Base-by-base conservation (phyloP, 495 filamentous ascomycete genomes). In the Daldinia caldariorum region DNA sequence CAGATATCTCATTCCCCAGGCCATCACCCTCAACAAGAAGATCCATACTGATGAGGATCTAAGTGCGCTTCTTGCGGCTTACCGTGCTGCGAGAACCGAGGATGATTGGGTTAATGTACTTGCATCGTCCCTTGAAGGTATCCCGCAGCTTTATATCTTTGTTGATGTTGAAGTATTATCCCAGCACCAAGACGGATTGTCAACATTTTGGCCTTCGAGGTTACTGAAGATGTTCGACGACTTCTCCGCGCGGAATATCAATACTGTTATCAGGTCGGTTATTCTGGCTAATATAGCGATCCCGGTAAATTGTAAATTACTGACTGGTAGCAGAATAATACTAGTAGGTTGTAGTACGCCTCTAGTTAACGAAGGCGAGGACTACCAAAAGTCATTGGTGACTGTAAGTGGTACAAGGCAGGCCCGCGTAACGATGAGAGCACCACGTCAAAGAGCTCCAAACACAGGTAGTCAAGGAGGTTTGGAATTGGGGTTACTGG, bases 101-200 rank as follows among this genome's bases (percentile, higher is more conserved):
- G 57, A 59, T 13, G 38, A 67, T 5, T 67, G 58, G 58, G 16
- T 58, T 22, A 20, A 26, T 1, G 38, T 71, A 1, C 69, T 71
- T 4, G 63, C 57, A 1, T 67, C 63, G 12, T 57, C 53, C n/a
- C 69, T 71, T 9, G 32, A 67, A 62, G 58, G 58, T 26, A 62
- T 71, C 18, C 63, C 63, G 22, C 47, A 58, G 6, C 10, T 71
- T 4, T 71, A 71, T 14, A 67, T 71, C 41, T 53, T 67, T n/a
- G 34, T 71, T 41, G 69, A 67, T 53, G 10, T 63, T 0, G 51
- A 71, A 37, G 39, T 67, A 18, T 18, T 71, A 6, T 7, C 39
- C 31, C 41, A 14, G 16, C n/a, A 20, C 58, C 69, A 37, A 16
- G 47, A 20, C 2, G 41, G 7, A 16, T 35, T 35, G 14, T 13